Evolutionary conservation across 31 red algal species (phyloP).

Genomic region (Porphyra umbilicalis): DNA sequence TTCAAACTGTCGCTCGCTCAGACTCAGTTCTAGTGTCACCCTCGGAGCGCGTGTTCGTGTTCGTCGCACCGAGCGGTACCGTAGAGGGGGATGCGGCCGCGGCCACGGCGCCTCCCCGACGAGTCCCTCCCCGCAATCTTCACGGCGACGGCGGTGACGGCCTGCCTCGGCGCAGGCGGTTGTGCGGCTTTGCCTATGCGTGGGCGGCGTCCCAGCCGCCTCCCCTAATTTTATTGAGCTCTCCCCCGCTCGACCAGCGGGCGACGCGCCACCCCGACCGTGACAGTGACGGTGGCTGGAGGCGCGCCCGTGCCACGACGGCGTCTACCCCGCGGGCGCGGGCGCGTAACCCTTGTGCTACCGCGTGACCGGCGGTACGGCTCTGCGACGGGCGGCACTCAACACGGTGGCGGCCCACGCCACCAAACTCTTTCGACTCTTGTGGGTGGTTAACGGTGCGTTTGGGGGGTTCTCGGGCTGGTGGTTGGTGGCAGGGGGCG

Average conservation of each 20-base stretch:
- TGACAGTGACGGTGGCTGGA: not conserved
- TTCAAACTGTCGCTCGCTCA: too few relatives aligned
- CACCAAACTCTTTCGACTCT: not conserved
- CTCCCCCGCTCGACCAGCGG: not conserved
- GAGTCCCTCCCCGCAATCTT: too few relatives aligned
- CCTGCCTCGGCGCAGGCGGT: too few relatives aligned
- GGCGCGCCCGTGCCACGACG: not conserved
- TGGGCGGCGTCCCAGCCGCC: not conserved
- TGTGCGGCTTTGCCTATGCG: too few relatives aligned
- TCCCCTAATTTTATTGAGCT: not conserved
- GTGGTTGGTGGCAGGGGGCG: not conserved
- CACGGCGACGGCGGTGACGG: too few relatives aligned
- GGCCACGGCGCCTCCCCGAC: too few relatives aligned
- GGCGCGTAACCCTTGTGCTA: not conserved
- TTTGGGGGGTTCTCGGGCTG: not conserved
- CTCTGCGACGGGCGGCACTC: not conserved
- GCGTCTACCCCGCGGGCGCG: not conserved
- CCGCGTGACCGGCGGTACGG: not conserved
- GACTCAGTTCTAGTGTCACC: too few relatives aligned
- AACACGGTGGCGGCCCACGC: not conserved
- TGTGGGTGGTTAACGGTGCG: not conserved
- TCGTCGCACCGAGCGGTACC: too few relatives aligned
- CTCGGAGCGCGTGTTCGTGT: too few relatives aligned
- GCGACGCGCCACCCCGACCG: not conserved
- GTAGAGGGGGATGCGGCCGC: too few relatives aligned